Conservation (phyloP, 2,329 filamentous ascomycete genomes). For the Aspergillus sp. region DNA sequence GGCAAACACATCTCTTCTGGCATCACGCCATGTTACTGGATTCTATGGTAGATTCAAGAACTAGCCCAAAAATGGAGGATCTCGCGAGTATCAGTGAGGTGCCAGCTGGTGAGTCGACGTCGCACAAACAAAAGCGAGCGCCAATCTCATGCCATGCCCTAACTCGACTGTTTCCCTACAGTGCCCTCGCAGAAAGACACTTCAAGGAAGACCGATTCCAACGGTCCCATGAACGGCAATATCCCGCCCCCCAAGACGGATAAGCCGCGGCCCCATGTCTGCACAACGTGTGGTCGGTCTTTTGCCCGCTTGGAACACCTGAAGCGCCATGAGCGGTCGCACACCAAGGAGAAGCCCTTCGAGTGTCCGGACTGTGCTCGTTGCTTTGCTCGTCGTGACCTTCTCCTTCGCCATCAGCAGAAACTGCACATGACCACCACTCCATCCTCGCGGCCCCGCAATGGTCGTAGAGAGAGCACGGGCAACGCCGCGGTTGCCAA, state of each 20-base stretch:
- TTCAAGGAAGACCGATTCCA: slow-evolving; percentile 24
- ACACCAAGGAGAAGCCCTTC: slow-evolving; percentile 98
- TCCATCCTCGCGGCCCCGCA: slow-evolving; percentile 75
- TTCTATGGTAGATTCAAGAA: slow-evolving; percentile 30
- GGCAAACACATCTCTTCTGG: background rate
- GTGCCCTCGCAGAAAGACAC: slow-evolving; percentile 18
- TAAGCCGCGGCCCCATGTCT: slow-evolving; percentile 92
- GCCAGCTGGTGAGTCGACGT: slow-evolving; percentile 30
- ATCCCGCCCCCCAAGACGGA: slow-evolving; percentile 82
- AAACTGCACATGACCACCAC: slow-evolving; percentile 93
- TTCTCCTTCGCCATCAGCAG: slow-evolving; percentile 91
- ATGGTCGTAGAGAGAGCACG: slow-evolving; percentile 74
- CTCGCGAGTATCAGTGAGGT: slow-evolving; percentile 36
- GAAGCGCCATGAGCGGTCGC: slow-evolving; percentile 95
- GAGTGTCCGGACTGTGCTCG: slow-evolving; percentile 90
- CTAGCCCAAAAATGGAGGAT: slow-evolving; percentile 30
- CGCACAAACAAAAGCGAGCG: background rate
- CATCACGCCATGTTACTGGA: slow-evolving; percentile 24
- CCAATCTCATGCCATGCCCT: slow-evolving; percentile 7
- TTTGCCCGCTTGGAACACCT: slow-evolving; percentile 94
- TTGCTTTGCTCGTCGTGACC: slow-evolving; percentile 88
- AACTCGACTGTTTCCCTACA: slow-evolving; percentile 10
- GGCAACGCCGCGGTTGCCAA: slow-evolving; percentile 53
- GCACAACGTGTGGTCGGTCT: slow-evolving; percentile 79
- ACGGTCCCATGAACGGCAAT: slow-evolving; percentile 22